Conservation (phyloP, 208 protist species). For the Sergeia podlipaevii region DNA sequence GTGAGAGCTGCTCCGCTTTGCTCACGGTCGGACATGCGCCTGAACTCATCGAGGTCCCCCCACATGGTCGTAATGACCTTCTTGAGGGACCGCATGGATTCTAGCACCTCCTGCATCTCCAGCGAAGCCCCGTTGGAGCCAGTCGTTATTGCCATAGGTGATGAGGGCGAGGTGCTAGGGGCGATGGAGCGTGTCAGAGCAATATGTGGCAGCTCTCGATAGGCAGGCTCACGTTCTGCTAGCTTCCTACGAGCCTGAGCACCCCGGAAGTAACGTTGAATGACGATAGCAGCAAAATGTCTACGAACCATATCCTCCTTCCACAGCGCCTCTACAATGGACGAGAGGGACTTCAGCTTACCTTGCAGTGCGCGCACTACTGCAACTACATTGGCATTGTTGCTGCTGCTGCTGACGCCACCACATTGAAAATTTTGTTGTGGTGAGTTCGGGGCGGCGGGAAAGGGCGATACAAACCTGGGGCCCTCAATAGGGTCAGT, state of each 20-base stretch:
- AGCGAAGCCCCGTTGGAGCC: constrained; percentile 1
- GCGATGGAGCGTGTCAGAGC: neutral
- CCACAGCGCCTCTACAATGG: constrained; percentile 69
- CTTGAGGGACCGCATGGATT: constrained; percentile 47
- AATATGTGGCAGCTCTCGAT: constrained; percentile 19
- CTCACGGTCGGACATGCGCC: constrained; percentile 36
- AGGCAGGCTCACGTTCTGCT: constrained; percentile 19
- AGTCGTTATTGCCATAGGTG: too few relatives aligned
- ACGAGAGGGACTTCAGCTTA: constrained; percentile 55
- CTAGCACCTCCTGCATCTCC: constrained; percentile 42
- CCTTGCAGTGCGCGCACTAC: constrained; percentile 71
- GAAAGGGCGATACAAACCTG: neutral
- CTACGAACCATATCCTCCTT: constrained; percentile 51
- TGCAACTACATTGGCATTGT: constrained; percentile 4
- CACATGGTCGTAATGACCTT: constrained; percentile 59
- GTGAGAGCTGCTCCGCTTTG: constrained; percentile 50
- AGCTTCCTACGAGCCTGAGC: constrained; percentile 44
- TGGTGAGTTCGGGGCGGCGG: neutral
- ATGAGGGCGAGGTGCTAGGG: neutral
- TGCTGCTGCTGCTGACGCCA: neutral
- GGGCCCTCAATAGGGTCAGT: neutral
- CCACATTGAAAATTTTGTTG: too few relatives aligned
- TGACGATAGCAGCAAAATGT: constrained; percentile 41
- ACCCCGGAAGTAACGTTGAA: constrained; percentile 59
- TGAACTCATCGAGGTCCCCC: constrained; percentile 57